phyloP scores from a whole-genome alignment of 352 stramenopile species.

The Pythium periplocum region DNA sequence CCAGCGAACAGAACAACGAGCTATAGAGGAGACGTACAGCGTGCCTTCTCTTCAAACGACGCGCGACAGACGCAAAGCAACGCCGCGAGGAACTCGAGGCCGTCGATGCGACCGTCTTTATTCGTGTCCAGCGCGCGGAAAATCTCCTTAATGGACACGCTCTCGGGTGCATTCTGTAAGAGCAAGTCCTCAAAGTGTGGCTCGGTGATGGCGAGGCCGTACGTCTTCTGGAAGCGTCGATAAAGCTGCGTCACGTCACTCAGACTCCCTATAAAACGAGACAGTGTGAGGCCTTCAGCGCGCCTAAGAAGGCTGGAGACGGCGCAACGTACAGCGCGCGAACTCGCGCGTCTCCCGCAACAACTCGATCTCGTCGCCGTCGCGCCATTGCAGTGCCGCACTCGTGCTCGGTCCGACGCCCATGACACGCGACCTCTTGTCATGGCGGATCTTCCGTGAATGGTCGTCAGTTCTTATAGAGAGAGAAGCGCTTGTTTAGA shows the following conservation, averaged over 20 bases:
- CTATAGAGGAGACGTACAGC: slow-evolving; percentile 34
- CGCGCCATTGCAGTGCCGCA: slow-evolving; percentile 23
- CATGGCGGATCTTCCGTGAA: too few relatives aligned
- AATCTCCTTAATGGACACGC: slow-evolving; percentile 56
- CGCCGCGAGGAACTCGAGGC: slow-evolving; percentile 69
- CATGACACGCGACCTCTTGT: slow-evolving; percentile 20
- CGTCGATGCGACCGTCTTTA: slow-evolving; percentile 70
- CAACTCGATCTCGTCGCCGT: slow-evolving; percentile 58
- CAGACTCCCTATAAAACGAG: slow-evolving; percentile 42
- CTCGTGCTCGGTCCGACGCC: slow-evolving; percentile 39
- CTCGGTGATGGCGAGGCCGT: slow-evolving; percentile 66
- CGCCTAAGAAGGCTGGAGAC: too few relatives aligned
- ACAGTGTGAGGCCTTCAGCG: too few relatives aligned
- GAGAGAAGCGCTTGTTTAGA: too few relatives aligned
- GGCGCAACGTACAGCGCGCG: slow-evolving; percentile 44
- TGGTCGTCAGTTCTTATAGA: too few relatives aligned
- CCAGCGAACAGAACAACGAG: slow-evolving; percentile 1
- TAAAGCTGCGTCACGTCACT: slow-evolving; percentile 57
- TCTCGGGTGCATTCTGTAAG: slow-evolving; percentile 54
- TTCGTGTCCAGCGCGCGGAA: slow-evolving; percentile 74
- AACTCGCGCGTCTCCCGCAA: slow-evolving; percentile 75
- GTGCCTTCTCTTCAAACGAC: slow-evolving; percentile 75
- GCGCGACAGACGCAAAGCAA: slow-evolving; percentile 66
- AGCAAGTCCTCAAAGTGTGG: slow-evolving; percentile 73
- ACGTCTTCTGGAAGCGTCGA: slow-evolving; percentile 63